These are phyloP conservation scores for Sarocladiaceae sp. DNA, from an alignment of 2,329 filamentous ascomycete species.

Conservation along the genomic window DNA sequence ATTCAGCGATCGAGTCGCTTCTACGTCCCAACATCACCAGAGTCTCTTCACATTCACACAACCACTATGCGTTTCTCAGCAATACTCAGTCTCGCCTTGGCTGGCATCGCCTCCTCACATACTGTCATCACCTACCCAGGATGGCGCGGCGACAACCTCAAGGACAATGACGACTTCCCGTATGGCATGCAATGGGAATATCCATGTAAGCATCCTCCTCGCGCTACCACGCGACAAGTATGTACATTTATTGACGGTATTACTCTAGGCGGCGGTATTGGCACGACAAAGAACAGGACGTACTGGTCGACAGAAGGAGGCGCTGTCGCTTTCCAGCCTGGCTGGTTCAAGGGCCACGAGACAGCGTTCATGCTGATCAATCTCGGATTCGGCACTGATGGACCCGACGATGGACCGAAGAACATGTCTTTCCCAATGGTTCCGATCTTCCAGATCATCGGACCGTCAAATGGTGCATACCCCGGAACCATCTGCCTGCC, in stretches of 20 bases:
- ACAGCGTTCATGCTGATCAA: conserved; percentile 87
- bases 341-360: conserved; percentile 89
- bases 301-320: conserved; percentile 88
- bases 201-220: conserved; percentile 64
- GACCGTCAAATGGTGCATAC: conserved; percentile 79
- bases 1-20: neutral
- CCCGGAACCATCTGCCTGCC: conserved; percentile 85
- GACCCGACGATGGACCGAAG: conserved; percentile 58
- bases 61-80: conserved; percentile 43
- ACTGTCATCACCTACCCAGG: conserved; percentile 83
- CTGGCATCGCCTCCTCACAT: conserved; percentile 58
- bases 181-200: conserved; percentile 96
- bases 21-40: neutral
- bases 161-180: conserved; percentile 72
- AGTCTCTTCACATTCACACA: conserved; percentile 8
- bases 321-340: conserved; percentile 85
- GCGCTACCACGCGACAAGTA: neutral
- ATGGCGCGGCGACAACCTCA: conserved; percentile 82
- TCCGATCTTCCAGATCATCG: conserved; percentile 74
- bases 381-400: conserved; percentile 73
- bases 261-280: conserved; percentile 73
- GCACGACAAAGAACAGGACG: conserved; percentile 74
- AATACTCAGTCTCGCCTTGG: conserved; percentile 36
- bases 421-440: conserved; percentile 90
- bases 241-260: conserved; percentile 12